These are phyloP conservation scores for Gentiana straminea DNA, from an alignment of 257 asterid species.

Conservation along the genomic window DNA sequence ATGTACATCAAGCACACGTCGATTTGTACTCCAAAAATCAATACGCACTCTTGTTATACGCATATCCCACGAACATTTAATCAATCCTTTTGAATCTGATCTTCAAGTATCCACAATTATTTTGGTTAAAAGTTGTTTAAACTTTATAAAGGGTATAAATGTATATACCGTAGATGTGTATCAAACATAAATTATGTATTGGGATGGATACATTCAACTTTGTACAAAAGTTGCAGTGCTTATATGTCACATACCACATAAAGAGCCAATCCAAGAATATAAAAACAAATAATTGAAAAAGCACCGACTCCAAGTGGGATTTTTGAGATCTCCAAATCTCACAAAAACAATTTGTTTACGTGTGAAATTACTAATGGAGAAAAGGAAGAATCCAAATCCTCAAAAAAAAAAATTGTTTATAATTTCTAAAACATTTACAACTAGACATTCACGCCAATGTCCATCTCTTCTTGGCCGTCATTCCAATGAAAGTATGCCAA, in stretches of 20 bases:
- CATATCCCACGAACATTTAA: too few relatives aligned
- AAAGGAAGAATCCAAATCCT: neutral
- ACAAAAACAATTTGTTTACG: neutral
- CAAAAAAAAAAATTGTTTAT: neutral
- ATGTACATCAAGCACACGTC: too few relatives aligned
- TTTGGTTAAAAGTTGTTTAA: too few relatives aligned
- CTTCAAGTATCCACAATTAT: too few relatives aligned
- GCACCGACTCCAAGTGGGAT: constrained; percentile 60
- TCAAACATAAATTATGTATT: too few relatives aligned
- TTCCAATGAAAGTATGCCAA: constrained; percentile 19
- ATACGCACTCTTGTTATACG: too few relatives aligned
- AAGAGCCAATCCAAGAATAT: constrained; percentile 28
- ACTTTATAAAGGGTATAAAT: too few relatives aligned
- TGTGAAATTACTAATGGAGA: constrained; percentile 1
- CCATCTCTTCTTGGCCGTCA: constrained; percentile 18
- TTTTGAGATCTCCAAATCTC: constrained; percentile 12
- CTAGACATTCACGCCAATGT: constrained; percentile 23
- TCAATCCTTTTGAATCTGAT: too few relatives aligned
- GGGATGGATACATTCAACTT: too few relatives aligned
- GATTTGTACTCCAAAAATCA: too few relatives aligned
- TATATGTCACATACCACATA: constrained; percentile 28
- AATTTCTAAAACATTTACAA: constrained; percentile 26
- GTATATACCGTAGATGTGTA: too few relatives aligned
- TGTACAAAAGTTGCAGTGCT: too few relatives aligned
- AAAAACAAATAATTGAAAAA: constrained; percentile 20